Percentiles rank a stretch among this genome's conserved stretches.
phyloP scores from a whole-genome alignment of 331 rosid genomes.

The Dryas integrifolia region DNA sequence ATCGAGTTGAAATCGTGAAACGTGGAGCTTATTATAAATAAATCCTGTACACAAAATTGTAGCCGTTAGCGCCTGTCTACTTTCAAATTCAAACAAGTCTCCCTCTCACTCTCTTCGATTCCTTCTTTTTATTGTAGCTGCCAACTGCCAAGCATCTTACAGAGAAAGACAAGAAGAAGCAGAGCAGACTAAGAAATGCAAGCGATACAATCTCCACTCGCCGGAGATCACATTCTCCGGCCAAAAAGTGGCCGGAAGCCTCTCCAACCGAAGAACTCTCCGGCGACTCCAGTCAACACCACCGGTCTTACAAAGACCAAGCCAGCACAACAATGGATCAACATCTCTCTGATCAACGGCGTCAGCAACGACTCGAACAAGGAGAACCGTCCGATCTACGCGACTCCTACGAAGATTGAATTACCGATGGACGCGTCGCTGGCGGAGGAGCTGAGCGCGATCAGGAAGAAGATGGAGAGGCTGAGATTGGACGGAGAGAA shows the following conservation, averaged over 20 bases:
- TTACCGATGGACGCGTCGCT: constrained; percentile 51
- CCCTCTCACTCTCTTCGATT: neutral
- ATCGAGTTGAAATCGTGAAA: neutral
- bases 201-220: constrained; percentile 31
- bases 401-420: constrained; percentile 25
- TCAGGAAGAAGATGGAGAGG: constrained; percentile 69
- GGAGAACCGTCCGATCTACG: constrained; percentile 44
- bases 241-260: constrained; percentile 71
- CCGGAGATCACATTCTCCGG: constrained; percentile 38
- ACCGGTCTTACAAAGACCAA: constrained; percentile 29
- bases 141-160: neutral
- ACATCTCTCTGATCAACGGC: constrained; percentile 20
- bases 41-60: constrained; percentile 9
- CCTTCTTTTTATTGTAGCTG: constrained; percentile 6
- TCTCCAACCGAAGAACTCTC: constrained; percentile 63
- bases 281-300: constrained; percentile 25
- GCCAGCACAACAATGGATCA: constrained; percentile 32
- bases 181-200: constrained; percentile 27
- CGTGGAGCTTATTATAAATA: neutral
- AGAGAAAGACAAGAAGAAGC: neutral
- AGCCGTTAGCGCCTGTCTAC: constrained; percentile 83
- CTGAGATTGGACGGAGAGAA: constrained; percentile 53
- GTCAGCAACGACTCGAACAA: constrained; percentile 36
- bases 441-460: constrained; percentile 78
- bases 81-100: constrained; percentile 64